A percentile compares a stretch with the other conserved stretches of the same genome.
Conservation (phyloP, 768 basidiomycete genomes). For the Mycena maculata region DNA sequence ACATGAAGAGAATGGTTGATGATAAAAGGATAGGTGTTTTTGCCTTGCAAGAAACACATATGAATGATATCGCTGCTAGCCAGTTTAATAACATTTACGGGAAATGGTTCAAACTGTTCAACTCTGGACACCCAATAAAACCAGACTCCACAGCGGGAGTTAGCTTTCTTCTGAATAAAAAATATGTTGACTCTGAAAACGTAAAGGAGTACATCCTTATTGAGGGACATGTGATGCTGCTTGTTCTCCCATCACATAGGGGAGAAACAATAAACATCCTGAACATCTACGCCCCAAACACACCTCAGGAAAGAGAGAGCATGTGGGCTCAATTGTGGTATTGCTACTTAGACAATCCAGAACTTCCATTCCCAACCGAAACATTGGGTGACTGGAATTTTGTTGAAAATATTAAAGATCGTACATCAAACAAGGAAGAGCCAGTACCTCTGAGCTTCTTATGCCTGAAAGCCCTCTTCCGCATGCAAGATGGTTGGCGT, state of each 20-base stretch:
- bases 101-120: not conserved
- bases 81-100: not conserved
- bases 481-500: slow-evolving; percentile 20
- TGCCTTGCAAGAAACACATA: not conserved
- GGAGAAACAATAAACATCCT: not conserved
- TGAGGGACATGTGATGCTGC: not conserved
- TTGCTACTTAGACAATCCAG: not conserved
- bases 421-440: not conserved
- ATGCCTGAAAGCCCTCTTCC: not conserved
- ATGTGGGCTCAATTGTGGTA: not conserved
- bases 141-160: not conserved
- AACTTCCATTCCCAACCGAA: slow-evolving; percentile 8
- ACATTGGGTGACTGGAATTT: slow-evolving; percentile 7
- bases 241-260: not conserved
- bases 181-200: not conserved
- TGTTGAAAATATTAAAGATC: not conserved
- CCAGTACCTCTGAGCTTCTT: not conserved
- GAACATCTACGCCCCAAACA: slow-evolving; percentile 4
- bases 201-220: not conserved
- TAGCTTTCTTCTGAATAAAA: not conserved
- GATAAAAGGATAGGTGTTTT: not conserved
- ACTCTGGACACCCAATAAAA: not conserved
- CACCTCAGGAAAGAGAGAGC: not conserved
- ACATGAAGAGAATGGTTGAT: not conserved
- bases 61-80: not conserved